Evolutionary conservation across 179 eudicot genomes (phyloP).

Genomic region (Beta macrorhiza): DNA sequence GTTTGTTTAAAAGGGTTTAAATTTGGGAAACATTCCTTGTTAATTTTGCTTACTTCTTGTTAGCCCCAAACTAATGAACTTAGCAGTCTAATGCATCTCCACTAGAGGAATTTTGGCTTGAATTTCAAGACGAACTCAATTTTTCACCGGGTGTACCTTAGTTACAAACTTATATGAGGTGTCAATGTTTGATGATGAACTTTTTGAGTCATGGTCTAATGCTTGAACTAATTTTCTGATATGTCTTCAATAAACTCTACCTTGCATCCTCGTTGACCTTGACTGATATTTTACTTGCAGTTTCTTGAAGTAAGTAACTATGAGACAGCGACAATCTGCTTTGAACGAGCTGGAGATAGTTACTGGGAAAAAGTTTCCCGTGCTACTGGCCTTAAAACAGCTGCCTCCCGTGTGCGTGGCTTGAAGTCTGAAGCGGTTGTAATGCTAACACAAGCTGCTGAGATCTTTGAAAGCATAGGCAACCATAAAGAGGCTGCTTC

Average conservation of each 20-base stretch:
- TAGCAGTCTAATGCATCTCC: too few relatives aligned
- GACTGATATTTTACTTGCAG: constrained; percentile 9
- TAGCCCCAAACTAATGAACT: too few relatives aligned
- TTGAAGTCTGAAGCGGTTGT: constrained; percentile 9
- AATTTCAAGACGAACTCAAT: too few relatives aligned
- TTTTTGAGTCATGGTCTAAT: too few relatives aligned
- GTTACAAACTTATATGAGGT: too few relatives aligned
- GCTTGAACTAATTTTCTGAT: not conserved
- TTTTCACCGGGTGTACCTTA: too few relatives aligned
- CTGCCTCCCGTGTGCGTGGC: constrained; percentile 2
- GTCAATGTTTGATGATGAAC: too few relatives aligned
- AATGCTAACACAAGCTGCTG: constrained; percentile 28
- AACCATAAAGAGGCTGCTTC: constrained; percentile 21
- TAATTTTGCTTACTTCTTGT: too few relatives aligned
- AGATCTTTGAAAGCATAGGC: constrained; percentile 24
- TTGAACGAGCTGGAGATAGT: constrained; percentile 30
- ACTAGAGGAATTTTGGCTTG: too few relatives aligned
- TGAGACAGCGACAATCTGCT: constrained; percentile 31
- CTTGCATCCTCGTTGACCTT: not conserved
- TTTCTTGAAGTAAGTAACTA: constrained; percentile 25
- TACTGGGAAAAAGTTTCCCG: not conserved
- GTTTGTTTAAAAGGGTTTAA: constrained; percentile 10
- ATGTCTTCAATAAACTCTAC: too few relatives aligned
- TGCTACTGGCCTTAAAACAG: constrained; percentile 19
- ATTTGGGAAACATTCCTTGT: too few relatives aligned